These are phyloP conservation scores for Talaromyces ruber DNA, from an alignment of 495 filamentous ascomycete genomes.

Conservation along the genomic window DNA sequence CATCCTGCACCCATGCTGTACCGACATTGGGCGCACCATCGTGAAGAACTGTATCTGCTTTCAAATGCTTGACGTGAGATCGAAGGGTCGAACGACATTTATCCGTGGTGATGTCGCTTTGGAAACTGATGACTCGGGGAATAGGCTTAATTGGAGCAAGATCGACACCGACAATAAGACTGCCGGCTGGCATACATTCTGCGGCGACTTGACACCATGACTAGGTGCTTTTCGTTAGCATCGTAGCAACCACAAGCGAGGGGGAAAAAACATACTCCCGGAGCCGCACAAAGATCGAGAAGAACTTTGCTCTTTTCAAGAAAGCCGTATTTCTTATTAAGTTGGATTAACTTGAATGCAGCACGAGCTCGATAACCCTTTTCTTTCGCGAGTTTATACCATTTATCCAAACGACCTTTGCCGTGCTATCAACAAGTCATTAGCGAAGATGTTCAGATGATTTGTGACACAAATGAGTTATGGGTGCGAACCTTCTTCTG, in stretches of 20 bases:
- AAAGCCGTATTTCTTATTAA: slow-evolving; percentile 99
- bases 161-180: slow-evolving; percentile 91
- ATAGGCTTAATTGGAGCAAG: slow-evolving; percentile 94
- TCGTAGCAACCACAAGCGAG: not conserved
- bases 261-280: slow-evolving; percentile 58
- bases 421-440: slow-evolving; percentile 50
- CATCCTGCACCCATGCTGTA: slow-evolving; percentile 97
- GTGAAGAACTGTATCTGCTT: slow-evolving; percentile 94
- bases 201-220: slow-evolving; percentile 99
- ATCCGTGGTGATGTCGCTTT: slow-evolving; percentile 96
- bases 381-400: slow-evolving; percentile 93
- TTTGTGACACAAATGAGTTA: not conserved
- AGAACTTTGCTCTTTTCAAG: slow-evolving; percentile 92
- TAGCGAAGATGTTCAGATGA: not conserved
- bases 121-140: slow-evolving; percentile 85
- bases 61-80: slow-evolving; percentile 91
- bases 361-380: slow-evolving; percentile 95
- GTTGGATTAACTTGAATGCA: slow-evolving; percentile 96
- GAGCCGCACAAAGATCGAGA: slow-evolving; percentile 94
- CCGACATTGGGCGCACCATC: slow-evolving; percentile 98
- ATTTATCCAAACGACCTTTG: slow-evolving; percentile 99
- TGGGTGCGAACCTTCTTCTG: slow-evolving; percentile 70
- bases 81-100: slow-evolving; percentile 91
- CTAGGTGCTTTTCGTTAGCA: slow-evolving; percentile 18
- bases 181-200: slow-evolving; percentile 85